Percentiles rank a stretch among this genome's conserved stretches.
Evolutionary conservation across 306 rosid species (phyloP).

Genomic region (Rosa chinensis): DNA sequence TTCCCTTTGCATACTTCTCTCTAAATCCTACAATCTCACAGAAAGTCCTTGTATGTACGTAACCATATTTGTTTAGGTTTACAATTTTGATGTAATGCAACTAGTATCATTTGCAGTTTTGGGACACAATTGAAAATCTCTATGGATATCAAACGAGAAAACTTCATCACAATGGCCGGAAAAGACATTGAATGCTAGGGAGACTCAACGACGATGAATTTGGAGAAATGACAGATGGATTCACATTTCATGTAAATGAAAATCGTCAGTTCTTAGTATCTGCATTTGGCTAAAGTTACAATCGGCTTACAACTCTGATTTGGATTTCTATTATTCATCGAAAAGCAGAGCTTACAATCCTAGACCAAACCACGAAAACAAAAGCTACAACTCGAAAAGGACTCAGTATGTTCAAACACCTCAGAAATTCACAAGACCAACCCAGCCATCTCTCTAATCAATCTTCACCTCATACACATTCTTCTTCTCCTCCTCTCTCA

Average conservation of each 20-base stretch:
- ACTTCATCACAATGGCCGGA: not conserved
- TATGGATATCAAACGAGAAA: not conserved
- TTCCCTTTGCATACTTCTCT: no score
- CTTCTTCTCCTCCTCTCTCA: conserved; percentile 56
- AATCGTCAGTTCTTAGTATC: not conserved
- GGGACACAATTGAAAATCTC: not conserved
- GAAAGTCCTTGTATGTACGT: no score
- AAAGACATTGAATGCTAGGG: not conserved
- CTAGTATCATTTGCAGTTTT: no score
- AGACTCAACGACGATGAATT: not conserved
- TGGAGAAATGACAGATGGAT: not conserved
- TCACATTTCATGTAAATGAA: not conserved
- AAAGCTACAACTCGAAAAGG: not conserved
- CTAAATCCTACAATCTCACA: no score
- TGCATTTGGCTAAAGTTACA: not conserved
- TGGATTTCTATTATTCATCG: not conserved
- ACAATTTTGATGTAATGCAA: no score
- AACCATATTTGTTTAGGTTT: no score
- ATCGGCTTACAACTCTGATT: no score
- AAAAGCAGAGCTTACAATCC: not conserved
- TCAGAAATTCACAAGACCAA: not conserved
- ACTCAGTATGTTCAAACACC: not conserved
- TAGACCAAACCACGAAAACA: not conserved
- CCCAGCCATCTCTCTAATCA: conserved; percentile 6
- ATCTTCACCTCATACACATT: conserved; percentile 46